These are phyloP conservation scores for Xylariomycetidae sp. DNA, from an alignment of 2,329 filamentous ascomycete genomes.

Conservation along the genomic window DNA sequence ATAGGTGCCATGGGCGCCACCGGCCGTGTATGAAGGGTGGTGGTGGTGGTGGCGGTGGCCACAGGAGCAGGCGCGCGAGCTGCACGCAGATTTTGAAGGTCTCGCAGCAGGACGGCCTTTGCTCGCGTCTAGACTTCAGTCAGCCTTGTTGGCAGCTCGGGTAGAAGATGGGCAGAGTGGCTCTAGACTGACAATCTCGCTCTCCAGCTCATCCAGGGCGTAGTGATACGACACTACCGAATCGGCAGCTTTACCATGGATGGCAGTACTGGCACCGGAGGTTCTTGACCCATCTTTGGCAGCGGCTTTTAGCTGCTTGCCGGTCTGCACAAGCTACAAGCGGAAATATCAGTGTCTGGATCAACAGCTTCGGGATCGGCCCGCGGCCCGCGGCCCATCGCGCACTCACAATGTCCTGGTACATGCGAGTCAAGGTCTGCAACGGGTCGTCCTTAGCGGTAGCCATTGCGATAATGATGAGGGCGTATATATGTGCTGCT, in stretches of 20 bases:
- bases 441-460: slow-evolving; percentile 34
- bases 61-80: slow-evolving; percentile 19
- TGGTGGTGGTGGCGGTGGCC: slow-evolving; percentile 15
- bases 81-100: slow-evolving; percentile 38
- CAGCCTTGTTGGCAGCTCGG: slow-evolving; percentile 4
- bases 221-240: slow-evolving; percentile 44
- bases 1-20: slow-evolving; percentile 22
- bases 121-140: slow-evolving; percentile 35
- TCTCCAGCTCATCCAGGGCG: slow-evolving; percentile 50
- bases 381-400: not conserved
- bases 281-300: slow-evolving; percentile 39
- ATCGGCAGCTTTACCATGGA: slow-evolving; percentile 38
- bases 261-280: slow-evolving; percentile 25
- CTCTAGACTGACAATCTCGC: slow-evolving; percentile 41
- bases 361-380: not conserved
- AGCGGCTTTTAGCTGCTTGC: slow-evolving; percentile 48
- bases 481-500: too few species aligned
- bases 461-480: too few species aligned
- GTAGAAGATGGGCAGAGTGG: not conserved
- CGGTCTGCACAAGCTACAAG: slow-evolving; percentile 50
- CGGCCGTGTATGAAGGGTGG: slow-evolving; percentile 14
- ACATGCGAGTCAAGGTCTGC: slow-evolving; percentile 44
- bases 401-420: slow-evolving; percentile 48
- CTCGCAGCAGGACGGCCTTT: slow-evolving; percentile 50
- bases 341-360: not conserved